Percentiles rank a stretch among this genome's conserved stretches.
phyloP scores from a whole-genome alignment of 192 early-diverging fungal genomes.

The Podila horticola region DNA sequence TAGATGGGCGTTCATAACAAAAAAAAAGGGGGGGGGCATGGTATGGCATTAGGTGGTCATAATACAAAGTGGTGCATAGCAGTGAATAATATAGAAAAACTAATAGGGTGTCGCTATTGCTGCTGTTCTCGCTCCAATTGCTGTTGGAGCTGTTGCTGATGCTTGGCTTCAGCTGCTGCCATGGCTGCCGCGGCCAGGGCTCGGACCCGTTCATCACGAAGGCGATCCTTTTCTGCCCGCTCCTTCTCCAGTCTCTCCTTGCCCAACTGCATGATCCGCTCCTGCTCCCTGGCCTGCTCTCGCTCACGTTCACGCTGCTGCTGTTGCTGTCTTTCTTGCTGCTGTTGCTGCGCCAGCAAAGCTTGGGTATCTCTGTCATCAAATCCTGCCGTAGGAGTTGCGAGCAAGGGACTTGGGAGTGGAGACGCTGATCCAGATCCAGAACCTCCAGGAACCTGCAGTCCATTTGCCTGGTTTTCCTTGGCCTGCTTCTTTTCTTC shows the following conservation, averaged over 20 bases:
- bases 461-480: slow-evolving; percentile 7
- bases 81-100: background rate
- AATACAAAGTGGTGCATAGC: too few relatives aligned
- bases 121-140: slow-evolving; percentile 8
- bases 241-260: slow-evolving; percentile 46
- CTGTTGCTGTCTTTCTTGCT: slow-evolving; percentile 25
- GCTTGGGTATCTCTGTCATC: slow-evolving; percentile 18
- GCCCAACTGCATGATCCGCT: slow-evolving; percentile 47
- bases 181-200: slow-evolving; percentile 50
- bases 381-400: background rate
- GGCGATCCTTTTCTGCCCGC: slow-evolving; percentile 37
- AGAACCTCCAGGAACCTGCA: background rate
- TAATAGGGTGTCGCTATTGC: background rate
- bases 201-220: slow-evolving; percentile 43
- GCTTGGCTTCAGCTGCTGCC: slow-evolving; percentile 45
- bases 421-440: background rate
- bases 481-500: slow-evolving; percentile 30
- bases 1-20: too few relatives aligned
- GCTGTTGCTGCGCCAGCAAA: slow-evolving; percentile 29
- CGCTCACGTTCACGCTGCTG: slow-evolving; percentile 15
- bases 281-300: slow-evolving; percentile 29
- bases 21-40: too few relatives aligned
- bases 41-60: too few relatives aligned
- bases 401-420: background rate
- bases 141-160: slow-evolving; percentile 36